Percentiles rank a stretch among this genome's conserved stretches.
These are phyloP conservation scores for Apophysomyces trapeziformis DNA, from an alignment of 371 early-diverging fungal genomes.

Conservation along the genomic window DNA sequence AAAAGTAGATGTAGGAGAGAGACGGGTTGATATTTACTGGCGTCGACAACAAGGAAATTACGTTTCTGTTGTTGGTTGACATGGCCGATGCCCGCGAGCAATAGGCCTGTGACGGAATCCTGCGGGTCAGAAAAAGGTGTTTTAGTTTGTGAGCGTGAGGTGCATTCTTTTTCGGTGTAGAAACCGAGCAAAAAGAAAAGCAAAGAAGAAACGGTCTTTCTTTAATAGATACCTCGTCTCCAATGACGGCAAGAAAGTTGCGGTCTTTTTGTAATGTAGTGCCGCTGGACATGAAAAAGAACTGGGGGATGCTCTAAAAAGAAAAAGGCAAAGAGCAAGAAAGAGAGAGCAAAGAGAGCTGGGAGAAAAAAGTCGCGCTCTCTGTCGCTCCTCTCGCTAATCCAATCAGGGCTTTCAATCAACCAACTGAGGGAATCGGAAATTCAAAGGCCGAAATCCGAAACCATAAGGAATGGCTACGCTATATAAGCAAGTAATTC, in stretches of 20 bases:
- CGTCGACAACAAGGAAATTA: constrained; percentile 96
- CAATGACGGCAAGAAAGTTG: constrained; percentile 92
- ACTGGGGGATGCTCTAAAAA: no score
- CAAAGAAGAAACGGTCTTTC: no score
- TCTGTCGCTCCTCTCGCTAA: no score
- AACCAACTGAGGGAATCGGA: no score
- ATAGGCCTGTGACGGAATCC: constrained; percentile 97
- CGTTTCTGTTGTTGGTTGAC: constrained; percentile 81
- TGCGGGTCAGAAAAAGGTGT: constrained; percentile 28
- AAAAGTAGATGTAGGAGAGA: background rate
- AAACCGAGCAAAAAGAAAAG: background rate
- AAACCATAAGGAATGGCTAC: no score
- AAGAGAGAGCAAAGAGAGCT: no score
- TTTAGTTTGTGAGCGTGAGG: background rate
- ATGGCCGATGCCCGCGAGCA: constrained; percentile 97
- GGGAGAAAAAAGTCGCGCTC: no score
- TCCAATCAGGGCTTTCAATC: no score
- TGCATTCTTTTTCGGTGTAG: background rate
- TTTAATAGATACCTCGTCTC: constrained; percentile 82
- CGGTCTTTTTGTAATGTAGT: constrained; percentile 70
- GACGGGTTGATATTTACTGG: constrained; percentile 66
- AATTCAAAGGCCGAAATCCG: no score
- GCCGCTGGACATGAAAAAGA: constrained; percentile 38
- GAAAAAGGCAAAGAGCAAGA: no score
- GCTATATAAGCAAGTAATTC: no score